Evolutionary conservation across 2,329 filamentous ascomycete species (phyloP).

Genomic region (Colletotrichum navitas): DNA sequence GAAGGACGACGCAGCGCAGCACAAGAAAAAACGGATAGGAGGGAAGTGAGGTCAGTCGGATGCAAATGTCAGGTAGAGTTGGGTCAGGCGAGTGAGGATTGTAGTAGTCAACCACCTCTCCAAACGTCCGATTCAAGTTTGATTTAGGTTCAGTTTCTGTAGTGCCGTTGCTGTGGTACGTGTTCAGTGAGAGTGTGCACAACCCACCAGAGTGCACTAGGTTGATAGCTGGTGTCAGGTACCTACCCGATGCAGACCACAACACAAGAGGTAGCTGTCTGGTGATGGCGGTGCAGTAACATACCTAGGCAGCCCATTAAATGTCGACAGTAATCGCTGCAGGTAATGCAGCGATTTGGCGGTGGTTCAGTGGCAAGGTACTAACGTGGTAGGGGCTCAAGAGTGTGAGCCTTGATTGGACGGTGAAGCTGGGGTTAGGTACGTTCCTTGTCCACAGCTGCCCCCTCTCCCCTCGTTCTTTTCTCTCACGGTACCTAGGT

Average conservation of each 20-base stretch:
- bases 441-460: background rate
- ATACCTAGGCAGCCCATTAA: background rate
- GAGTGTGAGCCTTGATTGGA: background rate
- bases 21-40: constrained; percentile 33
- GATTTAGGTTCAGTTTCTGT: constrained; percentile 9
- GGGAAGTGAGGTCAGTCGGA: constrained; percentile 13
- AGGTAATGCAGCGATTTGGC: background rate
- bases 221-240: background rate
- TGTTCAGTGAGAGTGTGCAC: background rate
- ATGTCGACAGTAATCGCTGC: background rate
- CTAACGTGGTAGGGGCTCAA: background rate
- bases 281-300: background rate
- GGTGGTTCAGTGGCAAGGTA: background rate
- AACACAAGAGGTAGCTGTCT: background rate
- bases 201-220: background rate
- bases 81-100: background rate
- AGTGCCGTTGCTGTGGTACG: constrained; percentile 3
- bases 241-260: background rate
- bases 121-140: constrained; percentile 6
- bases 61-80: constrained; percentile 14
- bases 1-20: constrained; percentile 25
- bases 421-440: constrained; percentile 1
- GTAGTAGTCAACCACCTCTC: constrained; percentile 20
- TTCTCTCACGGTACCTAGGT: background rate
- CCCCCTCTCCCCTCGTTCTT: background rate